Evolutionary conservation across 768 basidiomycete species (phyloP).

Genomic region (Phanerochaete sordida): DNA sequence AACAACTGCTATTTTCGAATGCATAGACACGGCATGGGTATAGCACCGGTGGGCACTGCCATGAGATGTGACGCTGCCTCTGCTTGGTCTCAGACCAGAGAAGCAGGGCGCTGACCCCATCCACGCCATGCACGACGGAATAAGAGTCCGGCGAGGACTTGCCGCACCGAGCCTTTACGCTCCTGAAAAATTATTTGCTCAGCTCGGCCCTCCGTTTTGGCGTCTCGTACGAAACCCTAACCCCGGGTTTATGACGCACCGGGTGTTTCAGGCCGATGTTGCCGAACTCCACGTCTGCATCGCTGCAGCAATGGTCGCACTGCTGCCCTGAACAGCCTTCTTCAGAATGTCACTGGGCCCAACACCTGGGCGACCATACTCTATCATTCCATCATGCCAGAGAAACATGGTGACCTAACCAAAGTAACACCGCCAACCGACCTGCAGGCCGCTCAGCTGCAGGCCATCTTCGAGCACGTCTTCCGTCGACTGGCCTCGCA

Average conservation of each 20-base stretch:
- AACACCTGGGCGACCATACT: not conserved
- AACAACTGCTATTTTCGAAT: too few species aligned
- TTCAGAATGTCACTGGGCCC: not conserved
- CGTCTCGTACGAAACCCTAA: not conserved
- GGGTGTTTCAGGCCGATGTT: not conserved
- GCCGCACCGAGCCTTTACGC: too few species aligned
- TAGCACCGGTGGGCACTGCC: too few species aligned
- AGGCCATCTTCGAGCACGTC: slow-evolving; percentile 40
- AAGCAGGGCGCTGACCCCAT: too few species aligned
- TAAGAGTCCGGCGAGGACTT: too few species aligned
- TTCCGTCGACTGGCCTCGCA: slow-evolving; percentile 41
- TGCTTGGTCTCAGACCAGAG: too few species aligned
- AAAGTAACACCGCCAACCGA: slow-evolving; percentile 35
- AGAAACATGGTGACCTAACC: slow-evolving; percentile 22
- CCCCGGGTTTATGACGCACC: not conserved
- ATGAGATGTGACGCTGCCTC: too few species aligned
- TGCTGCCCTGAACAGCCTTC: not conserved
- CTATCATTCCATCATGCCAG: not conserved
- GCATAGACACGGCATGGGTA: too few species aligned
- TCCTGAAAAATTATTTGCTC: too few species aligned
- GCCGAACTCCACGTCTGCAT: not conserved
- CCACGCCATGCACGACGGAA: too few species aligned
- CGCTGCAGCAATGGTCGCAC: not conserved
- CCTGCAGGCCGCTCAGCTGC: slow-evolving; percentile 32
- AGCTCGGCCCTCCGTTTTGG: too few species aligned